Evolutionary conservation across 352 stramenopile species (phyloP), one percentile per base, ranked within the genome.

Genomic region (Phytophthora aleatoria): DNA sequence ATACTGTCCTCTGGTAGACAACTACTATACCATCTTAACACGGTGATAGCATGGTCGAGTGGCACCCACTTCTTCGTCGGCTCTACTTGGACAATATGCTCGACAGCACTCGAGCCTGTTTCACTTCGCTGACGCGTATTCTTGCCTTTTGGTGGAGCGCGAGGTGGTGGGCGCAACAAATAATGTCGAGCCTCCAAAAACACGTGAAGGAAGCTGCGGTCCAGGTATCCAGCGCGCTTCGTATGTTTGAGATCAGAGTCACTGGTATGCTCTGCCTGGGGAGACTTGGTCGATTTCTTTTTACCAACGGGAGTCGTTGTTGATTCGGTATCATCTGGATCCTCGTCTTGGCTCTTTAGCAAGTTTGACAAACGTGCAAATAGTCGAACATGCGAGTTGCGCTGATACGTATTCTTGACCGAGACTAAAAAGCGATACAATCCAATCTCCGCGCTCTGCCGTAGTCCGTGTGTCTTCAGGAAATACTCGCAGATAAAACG

Each of bases 401-500:
- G 61, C 15, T 67, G 69, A 39, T 82, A 88, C 1, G 56, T 53
- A 47, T 78, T 77, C 62, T 93, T 91, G 59, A 88, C 70, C 6
- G 84, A 90, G 44, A 93, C 61, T 45, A 93, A 71, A 26, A 93
- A 83, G 0, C 82, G 79, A 36, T 91, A 93, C 3, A 93, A 57
- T 1, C 71, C 82, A 49, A 91, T 67, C 48, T 93, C 84, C 16
- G 84, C 84, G 44, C 64, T 78, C 57, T 91, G 82, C 1, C 84
- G 74, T 13, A 90, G 60, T 3, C 77, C 73, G 42, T 87, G 74
- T 8, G 72, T 84, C 68, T 90, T 91, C 30, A 93, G 71, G 45
- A 90, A 93, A 52, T 78, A 91, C 58, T 91, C 81, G 45, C 78
- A 85, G 44, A 90, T 75, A 30, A 90, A 93, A 27, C 81, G 76